phyloP scores from a whole-genome alignment of 2,329 filamentous ascomycete species.

The Trichoderma breve region DNA sequence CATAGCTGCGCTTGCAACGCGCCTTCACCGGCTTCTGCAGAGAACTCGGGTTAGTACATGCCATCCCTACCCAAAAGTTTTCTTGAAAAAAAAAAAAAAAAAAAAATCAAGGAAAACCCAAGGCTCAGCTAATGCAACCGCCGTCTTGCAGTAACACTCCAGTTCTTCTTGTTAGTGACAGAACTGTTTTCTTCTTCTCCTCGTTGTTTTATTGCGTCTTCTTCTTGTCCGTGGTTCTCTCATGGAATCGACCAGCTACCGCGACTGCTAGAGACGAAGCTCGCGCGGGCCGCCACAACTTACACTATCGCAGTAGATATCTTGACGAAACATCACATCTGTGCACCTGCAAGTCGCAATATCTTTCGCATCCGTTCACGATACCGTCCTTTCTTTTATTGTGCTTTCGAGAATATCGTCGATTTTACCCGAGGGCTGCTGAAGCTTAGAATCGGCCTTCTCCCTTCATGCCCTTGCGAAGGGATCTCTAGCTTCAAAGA shows the following conservation, averaged over 20 bases:
- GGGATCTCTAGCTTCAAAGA: not conserved
- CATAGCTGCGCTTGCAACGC: slow-evolving; percentile 7
- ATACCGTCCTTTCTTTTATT: not conserved
- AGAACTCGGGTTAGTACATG: not conserved
- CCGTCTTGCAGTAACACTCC: not conserved
- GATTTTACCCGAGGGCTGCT: not conserved
- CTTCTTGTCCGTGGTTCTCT: not conserved
- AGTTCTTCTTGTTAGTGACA: not conserved
- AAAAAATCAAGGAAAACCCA: not conserved
- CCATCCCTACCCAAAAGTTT: not conserved
- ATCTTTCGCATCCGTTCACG: not conserved
- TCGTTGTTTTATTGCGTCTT: not conserved
- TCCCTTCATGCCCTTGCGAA: slow-evolving; percentile 1
- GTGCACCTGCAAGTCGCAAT: not conserved
- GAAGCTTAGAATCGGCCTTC: not conserved
- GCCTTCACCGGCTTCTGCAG: slow-evolving; percentile 9
- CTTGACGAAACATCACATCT: not conserved
- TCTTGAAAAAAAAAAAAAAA: not conserved
- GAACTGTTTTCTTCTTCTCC: not conserved
- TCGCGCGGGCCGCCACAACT: slow-evolving; percentile 1
- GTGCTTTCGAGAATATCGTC: not conserved
- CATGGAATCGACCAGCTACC: not conserved
- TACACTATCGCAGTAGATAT: not conserved
- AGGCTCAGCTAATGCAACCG: slow-evolving; percentile 7
- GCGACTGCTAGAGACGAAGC: not conserved